These are phyloP conservation scores for Sordariomycetes sp. DNA, from an alignment of 2,329 filamentous ascomycete species.

Conservation along the genomic window DNA sequence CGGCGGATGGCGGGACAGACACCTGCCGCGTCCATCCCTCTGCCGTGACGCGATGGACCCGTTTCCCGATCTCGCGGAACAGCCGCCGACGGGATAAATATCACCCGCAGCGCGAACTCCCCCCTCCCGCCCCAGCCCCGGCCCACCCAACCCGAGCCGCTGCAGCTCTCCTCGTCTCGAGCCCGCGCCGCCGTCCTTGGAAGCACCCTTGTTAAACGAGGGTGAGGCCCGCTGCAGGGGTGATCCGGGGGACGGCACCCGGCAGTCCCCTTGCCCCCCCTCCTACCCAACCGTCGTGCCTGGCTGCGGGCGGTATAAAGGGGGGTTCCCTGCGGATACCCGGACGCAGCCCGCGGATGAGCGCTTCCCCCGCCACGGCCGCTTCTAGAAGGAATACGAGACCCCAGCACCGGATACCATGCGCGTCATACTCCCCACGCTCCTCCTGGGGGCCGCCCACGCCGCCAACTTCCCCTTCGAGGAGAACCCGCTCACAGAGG, in stretches of 20 bases:
- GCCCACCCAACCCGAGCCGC: background rate
- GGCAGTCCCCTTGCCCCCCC: background rate
- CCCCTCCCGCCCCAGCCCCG: no score
- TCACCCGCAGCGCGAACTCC: no score
- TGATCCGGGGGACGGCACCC: background rate
- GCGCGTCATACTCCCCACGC: background rate
- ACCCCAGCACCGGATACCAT: background rate
- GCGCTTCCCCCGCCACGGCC: no score
- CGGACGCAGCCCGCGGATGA: no score
- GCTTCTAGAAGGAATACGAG: no score
- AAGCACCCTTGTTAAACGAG: background rate
- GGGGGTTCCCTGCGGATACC: background rate
- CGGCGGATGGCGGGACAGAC: no score
- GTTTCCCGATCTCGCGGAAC: no score
- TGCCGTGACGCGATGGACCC: no score
- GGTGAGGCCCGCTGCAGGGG: background rate
- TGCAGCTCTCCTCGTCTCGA: background rate
- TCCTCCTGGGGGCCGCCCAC: background rate
- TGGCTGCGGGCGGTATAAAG: background rate
- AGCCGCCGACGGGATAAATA: no score
- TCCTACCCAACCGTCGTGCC: background rate
- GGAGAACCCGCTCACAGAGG: background rate
- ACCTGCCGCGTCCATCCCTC: no score
- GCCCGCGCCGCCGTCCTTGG: no score
- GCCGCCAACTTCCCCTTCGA: conserved; percentile 4